Base-by-base conservation (phyloP, 225 moss, liverwort and hornwort genomes). In the Climacium dendroides region DNA sequence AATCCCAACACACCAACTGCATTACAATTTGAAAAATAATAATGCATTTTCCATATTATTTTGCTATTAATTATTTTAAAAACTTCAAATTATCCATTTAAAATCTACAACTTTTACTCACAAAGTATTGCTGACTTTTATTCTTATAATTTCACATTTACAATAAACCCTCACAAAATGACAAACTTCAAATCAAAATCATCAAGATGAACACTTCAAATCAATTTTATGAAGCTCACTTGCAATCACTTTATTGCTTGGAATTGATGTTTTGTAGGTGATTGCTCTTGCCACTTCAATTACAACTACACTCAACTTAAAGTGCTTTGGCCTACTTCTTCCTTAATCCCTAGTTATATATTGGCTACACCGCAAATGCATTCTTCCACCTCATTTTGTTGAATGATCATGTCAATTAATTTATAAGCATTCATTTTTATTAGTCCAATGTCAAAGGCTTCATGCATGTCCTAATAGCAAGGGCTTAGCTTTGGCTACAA, bases 1-100 rank as follows among this genome's bases (percentile, higher is more conserved):
- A 39, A 8, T 69, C 14, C n/a, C n/a, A n/a, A n/a, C n/a, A n/a
- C n/a, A n/a, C 5, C 14, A 28, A 45, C 0, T 45, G 0, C 6
- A 14, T 43, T 28, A 9, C 2, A 10, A 16, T 66, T n/a, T 20
- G 45, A 7, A 45, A 71, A 10, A 10, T 43, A 71, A 17, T 28
- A 45, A 45, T 72, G 25, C 8, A 41, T 70, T 41, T 0, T 1
- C 5, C 3, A 41, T 25, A 25, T 15, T 15, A 70, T 1, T 0
- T 8, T 41, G 1, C 0, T 70, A 16, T 26, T 71, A 16, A 5
- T 43, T 9, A 29, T 47, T 47, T 2, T 18, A 18, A 47, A 0
- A 0, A 41, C 3, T 71, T 1, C 25, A 69, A 70, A 25, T 15
- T 3, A 5, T 1, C 26, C 15, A 71, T 43, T 71, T 5, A 26